phyloP scores from a whole-genome alignment of 116 monocot species.

The Zostera marina region DNA sequence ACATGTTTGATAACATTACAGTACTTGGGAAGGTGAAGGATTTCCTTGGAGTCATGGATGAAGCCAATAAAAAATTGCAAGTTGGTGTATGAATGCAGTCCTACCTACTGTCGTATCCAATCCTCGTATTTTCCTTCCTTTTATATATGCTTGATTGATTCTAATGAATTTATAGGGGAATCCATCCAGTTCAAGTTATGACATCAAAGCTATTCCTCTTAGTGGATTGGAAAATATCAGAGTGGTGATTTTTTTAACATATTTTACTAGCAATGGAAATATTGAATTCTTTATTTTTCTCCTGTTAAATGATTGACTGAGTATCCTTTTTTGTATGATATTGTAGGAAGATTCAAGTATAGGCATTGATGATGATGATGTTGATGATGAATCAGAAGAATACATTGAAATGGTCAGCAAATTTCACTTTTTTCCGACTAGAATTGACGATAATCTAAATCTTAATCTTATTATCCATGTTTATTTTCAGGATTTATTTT shows the following conservation, averaged over 20 bases:
- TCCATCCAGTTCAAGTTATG: slow-evolving; percentile 12
- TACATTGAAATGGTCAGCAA: background rate
- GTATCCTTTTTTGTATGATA: no score
- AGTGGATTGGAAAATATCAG: slow-evolving; percentile 52
- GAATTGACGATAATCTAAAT: background rate
- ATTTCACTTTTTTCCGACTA: background rate
- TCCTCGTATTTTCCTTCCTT: background rate
- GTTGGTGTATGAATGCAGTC: slow-evolving; percentile 5
- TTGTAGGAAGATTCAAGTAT: no score
- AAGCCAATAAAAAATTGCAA: slow-evolving; percentile 32
- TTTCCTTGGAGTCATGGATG: slow-evolving; percentile 31
- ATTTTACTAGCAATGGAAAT: background rate
- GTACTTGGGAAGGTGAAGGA: slow-evolving; percentile 39
- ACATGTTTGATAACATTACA: slow-evolving; percentile 1
- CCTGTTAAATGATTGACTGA: background rate
- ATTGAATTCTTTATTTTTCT: background rate
- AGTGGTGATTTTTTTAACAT: slow-evolving; percentile 24
- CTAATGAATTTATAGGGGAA: slow-evolving; percentile 5
- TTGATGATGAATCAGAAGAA: background rate
- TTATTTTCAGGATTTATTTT: no score
- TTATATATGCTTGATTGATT: background rate
- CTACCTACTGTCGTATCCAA: background rate
- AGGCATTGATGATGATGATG: no score
- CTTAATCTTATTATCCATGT: no score
- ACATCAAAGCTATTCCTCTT: slow-evolving; percentile 48